These are phyloP conservation scores for Kwoniella botswanensis DNA, from an alignment of 768 basidiomycete genomes.

Conservation along the genomic window DNA sequence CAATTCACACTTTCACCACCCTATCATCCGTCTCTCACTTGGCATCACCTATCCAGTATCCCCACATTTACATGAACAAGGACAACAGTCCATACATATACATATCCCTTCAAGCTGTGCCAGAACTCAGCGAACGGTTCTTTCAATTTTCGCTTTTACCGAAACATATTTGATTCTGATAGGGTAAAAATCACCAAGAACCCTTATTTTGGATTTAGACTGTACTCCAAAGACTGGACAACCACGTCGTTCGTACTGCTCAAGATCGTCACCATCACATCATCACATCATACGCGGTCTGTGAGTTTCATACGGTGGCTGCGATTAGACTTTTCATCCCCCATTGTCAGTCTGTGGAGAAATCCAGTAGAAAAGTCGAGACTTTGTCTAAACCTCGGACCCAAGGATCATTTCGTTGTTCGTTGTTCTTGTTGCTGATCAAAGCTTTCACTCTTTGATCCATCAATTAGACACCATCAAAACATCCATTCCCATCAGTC, in stretches of 20 bases:
- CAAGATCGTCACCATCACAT: neutral
- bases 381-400: neutral
- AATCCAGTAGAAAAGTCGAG: neutral
- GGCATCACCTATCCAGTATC: neutral
- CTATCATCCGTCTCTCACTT: neutral
- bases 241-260: neutral
- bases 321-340: neutral
- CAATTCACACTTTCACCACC: neutral
- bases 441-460: neutral
- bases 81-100: neutral
- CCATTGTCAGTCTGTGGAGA: constrained; percentile 1
- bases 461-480: neutral
- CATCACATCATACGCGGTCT: constrained; percentile 7
- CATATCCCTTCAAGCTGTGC: neutral
- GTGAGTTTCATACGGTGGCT: constrained; percentile 10
- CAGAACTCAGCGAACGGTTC: neutral
- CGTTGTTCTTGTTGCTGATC: constrained; percentile 1
- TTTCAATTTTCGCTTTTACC: neutral
- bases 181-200: neutral
- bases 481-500: neutral
- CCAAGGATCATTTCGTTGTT: neutral
- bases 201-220: neutral
- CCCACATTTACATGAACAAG: neutral
- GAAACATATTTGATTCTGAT: neutral
- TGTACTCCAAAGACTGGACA: neutral